Base-by-base conservation (phyloP, 805 yeast species). In the Saturnispora mendoncae region DNA sequence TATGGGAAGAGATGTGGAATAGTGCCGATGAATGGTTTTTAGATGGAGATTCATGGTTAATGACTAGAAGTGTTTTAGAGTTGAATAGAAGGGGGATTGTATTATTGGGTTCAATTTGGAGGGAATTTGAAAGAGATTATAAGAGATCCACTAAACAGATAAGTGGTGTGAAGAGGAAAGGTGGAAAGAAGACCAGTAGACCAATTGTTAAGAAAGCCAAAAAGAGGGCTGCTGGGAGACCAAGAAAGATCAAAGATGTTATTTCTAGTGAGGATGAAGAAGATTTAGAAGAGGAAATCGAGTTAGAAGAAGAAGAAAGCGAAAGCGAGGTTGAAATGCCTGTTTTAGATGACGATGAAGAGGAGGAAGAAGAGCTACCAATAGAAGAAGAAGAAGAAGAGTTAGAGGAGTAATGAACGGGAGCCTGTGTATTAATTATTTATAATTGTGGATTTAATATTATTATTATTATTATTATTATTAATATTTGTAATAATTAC, bases 21-120 rank as follows among this genome's bases (percentile, higher is more conserved):
- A 39, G 33, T 2, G 21, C 38, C 3, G 42, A 39, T 39, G 42
- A 28, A 12, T 39, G 36, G 15, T 29, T 35, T 17, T 15, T 47
- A 5, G 50, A 42, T 13, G 18, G 38, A 9, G 95, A 92, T 60
- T 87, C 84, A 68, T 87, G 84, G 63, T 73, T 92, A 54, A 82
- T 84, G 50, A 78, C 87, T 41, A 71, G 96, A 52, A 77, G 83
- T 4, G 70, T 85, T 0, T 66, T 74, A 3, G 98, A 92, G 60
- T 64, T 92, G 29, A 71, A 81, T 6, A 73, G 97, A 62, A 71
- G 98, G 51, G 81, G 94, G 50, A 73, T 75, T 41, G 83, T 95
- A 2, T 66, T 92, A 50, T 65, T 92, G 40, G 75, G 80, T 2
- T 76, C 87, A 49, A 69, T 92, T 33, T 72, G 80, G 41, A 79